Percentiles rank a stretch among this genome's conserved stretches.
Evolutionary conservation across 345 rosid genomes (phyloP).

Genomic region (Theobroma cacao): DNA sequence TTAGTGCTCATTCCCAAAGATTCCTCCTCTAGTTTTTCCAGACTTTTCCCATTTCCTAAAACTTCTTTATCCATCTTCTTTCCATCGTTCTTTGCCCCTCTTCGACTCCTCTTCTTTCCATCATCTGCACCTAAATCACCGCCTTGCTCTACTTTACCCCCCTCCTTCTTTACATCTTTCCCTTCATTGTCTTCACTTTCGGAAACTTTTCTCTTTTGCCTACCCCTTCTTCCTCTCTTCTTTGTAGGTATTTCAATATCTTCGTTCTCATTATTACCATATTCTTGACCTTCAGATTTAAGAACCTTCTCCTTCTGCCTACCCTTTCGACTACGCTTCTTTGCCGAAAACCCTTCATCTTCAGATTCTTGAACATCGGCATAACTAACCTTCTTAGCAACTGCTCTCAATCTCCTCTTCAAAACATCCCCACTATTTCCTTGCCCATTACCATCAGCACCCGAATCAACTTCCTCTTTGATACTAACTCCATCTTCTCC

Average conservation of each 20-base stretch:
- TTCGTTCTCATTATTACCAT: background rate
- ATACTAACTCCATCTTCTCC: background rate
- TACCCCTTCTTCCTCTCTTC: slow-evolving; percentile 9
- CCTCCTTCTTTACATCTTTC: background rate
- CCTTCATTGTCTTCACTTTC: background rate
- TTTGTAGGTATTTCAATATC: background rate
- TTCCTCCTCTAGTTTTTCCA: background rate
- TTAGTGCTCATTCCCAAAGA: background rate
- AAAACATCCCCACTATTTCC: background rate
- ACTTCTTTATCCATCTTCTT: background rate
- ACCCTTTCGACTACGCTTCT: background rate
- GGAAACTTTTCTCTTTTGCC: background rate
- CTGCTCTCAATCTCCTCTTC: slow-evolving; percentile 2
- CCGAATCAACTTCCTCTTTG: background rate
- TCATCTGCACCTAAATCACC: background rate
- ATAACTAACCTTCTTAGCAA: background rate
- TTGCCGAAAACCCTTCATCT: background rate
- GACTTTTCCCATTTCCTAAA: background rate
- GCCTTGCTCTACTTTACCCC: background rate
- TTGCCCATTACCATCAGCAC: background rate
- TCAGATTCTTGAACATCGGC: background rate
- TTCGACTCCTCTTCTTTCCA: background rate
- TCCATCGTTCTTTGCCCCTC: background rate
- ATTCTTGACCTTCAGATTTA: background rate
- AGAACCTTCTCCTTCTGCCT: background rate